Evolutionary conservation across 1,284 basidiomycete species (phyloP).

Genomic region (Naganishia cerealis): DNA sequence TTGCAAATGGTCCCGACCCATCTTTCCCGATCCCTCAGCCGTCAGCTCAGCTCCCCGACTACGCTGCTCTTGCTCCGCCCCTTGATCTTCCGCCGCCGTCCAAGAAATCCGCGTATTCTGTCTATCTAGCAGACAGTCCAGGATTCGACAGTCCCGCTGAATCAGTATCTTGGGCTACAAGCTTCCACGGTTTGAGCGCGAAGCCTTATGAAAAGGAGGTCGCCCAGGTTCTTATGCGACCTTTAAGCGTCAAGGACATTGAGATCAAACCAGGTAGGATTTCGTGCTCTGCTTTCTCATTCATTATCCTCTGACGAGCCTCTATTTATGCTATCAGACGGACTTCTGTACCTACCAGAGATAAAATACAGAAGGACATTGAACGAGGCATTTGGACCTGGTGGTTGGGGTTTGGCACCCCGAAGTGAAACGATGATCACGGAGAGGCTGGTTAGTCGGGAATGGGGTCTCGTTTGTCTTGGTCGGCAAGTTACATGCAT

Average conservation of each 20-base stretch:
- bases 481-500: slow-evolving; percentile 64
- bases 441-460: slow-evolving; percentile 82
- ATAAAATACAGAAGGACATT: slow-evolving; percentile 96
- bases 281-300: slow-evolving; percentile 14
- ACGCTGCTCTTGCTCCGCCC: slow-evolving; percentile 30
- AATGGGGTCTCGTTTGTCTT: slow-evolving; percentile 91
- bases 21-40: slow-evolving; percentile 31
- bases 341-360: slow-evolving; percentile 91
- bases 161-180: slow-evolving; percentile 68
- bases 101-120: background rate
- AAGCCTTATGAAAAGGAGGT: slow-evolving; percentile 77
- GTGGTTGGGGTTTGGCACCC: slow-evolving; percentile 94
- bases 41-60: slow-evolving; percentile 29
- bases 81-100: slow-evolving; percentile 3
- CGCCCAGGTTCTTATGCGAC: slow-evolving; percentile 70
- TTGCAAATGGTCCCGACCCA: background rate
- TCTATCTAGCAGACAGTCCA: background rate
- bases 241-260: slow-evolving; percentile 74
- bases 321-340: slow-evolving; percentile 63
- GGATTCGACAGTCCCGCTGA: slow-evolving; percentile 8
- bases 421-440: slow-evolving; percentile 88
- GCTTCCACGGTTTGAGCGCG: slow-evolving; percentile 76
- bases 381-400: slow-evolving; percentile 93
- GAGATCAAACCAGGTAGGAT: slow-evolving; percentile 88
- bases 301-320: background rate